Evolutionary conservation across 1,139 yeast species (phyloP).

Genomic region (Blastobotrys niveus): DNA sequence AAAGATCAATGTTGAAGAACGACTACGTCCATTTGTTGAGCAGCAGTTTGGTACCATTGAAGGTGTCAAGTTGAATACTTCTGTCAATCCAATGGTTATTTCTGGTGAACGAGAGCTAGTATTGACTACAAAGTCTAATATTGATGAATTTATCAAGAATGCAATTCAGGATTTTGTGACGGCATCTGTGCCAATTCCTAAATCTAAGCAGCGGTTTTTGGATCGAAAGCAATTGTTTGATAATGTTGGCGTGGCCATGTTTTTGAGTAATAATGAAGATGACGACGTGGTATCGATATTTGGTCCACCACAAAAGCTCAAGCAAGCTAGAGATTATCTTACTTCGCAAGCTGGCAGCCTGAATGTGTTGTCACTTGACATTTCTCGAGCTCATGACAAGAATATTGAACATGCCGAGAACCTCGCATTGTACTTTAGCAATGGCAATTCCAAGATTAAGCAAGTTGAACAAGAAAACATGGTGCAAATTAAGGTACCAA

Average conservation of each 20-base stretch:
- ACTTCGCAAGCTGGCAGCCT: conserved; percentile 48
- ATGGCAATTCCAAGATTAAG: conserved; percentile 35
- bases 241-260: conserved; percentile 58
- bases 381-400: conserved; percentile 84
- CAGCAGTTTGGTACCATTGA: conserved; percentile 15
- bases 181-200: conserved; percentile 45
- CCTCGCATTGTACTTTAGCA: conserved; percentile 59
- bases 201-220: conserved; percentile 47
- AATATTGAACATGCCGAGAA: conserved; percentile 69
- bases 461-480: conserved; percentile 39
- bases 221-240: conserved; percentile 41
- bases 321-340: conserved; percentile 54
- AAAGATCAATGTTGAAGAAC: conserved; percentile 37
- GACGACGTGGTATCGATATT: conserved; percentile 48
- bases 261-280: conserved; percentile 41
- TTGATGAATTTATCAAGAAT: conserved; percentile 44
- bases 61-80: conserved; percentile 33
- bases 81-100: conserved; percentile 37
- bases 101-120: conserved; percentile 64
- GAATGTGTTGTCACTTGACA: conserved; percentile 66
- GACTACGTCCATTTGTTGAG: conserved; percentile 30
- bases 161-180: conserved; percentile 33
- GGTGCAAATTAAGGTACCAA: conserved; percentile 47
- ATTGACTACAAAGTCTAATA: conserved; percentile 42
- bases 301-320: conserved; percentile 57